phyloP scores from a whole-genome alignment of 2,329 filamentous ascomycete genomes.

The Cadophora sp. region DNA sequence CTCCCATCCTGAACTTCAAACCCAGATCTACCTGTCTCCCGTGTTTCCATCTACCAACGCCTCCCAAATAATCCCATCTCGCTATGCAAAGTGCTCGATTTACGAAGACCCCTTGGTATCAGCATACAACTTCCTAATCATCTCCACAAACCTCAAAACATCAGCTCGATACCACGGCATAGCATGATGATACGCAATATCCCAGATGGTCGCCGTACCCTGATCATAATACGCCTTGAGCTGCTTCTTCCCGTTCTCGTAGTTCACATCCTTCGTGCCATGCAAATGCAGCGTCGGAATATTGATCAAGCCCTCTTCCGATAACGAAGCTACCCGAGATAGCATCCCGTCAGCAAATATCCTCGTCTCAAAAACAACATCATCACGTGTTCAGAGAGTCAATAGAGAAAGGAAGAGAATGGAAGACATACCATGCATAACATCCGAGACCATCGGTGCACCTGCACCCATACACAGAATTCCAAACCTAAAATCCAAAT shows the following conservation, averaged over 20 bases:
- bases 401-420: no score
- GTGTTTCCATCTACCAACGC: background rate
- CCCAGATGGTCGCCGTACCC: slow-evolving; percentile 24
- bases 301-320: slow-evolving; percentile 23
- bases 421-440: slow-evolving; percentile 27
- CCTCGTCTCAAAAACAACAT: no score
- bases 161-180: slow-evolving; percentile 37
- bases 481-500: slow-evolving; percentile 34
- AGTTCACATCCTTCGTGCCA: slow-evolving; percentile 31
- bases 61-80: background rate
- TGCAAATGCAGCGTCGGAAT: slow-evolving; percentile 36
- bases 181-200: slow-evolving; percentile 39
- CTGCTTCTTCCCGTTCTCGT: slow-evolving; percentile 31
- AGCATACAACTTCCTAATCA: slow-evolving; percentile 22
- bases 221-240: slow-evolving; percentile 30
- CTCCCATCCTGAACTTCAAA: background rate
- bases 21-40: background rate
- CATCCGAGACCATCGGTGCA: slow-evolving; percentile 33
- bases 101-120: background rate
- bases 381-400: no score
- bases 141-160: slow-evolving; percentile 27
- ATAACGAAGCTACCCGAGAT: slow-evolving; percentile 13
- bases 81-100: background rate
- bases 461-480: slow-evolving; percentile 34
- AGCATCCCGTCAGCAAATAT: no score